Percentiles rank a stretch among this genome's conserved stretches.
Evolutionary conservation across 257 asterid genomes (phyloP).

Genomic region (Capsicum baccatum): DNA sequence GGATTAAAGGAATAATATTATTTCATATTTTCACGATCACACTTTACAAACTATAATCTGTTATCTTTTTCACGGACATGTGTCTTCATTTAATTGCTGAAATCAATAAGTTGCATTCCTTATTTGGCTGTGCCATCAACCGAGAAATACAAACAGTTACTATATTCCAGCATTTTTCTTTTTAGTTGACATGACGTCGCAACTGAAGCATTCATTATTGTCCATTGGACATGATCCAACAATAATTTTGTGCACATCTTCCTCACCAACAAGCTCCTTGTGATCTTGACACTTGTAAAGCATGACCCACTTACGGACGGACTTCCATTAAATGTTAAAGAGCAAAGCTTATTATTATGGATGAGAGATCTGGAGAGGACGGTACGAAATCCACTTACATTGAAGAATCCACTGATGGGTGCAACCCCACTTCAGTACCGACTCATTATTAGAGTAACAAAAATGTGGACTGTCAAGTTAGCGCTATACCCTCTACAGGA

Average conservation of each 20-base stretch:
- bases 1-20: constrained; percentile 2
- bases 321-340: not conserved
- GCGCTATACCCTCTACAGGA: no score
- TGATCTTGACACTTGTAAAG: not conserved
- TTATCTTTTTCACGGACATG: no score
- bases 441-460: no score
- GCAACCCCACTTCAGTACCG: no score
- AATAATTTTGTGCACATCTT: not conserved
- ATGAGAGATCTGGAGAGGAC: not conserved
- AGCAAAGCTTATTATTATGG: not conserved
- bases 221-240: not conserved
- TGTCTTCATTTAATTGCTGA: not conserved
- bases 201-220: not conserved
- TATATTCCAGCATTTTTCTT: not conserved
- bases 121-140: not conserved
- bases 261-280: not conserved
- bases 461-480: no score
- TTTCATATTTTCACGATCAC: not conserved
- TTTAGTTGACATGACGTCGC: not conserved
- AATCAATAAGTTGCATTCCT: not conserved
- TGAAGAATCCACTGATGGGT: not conserved
- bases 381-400: not conserved
- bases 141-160: not conserved
- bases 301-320: not conserved
- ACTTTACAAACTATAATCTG: not conserved